These are phyloP conservation scores for Apiospora sp. DNA, from an alignment of 2,329 filamentous ascomycete species.

Conservation along the genomic window DNA sequence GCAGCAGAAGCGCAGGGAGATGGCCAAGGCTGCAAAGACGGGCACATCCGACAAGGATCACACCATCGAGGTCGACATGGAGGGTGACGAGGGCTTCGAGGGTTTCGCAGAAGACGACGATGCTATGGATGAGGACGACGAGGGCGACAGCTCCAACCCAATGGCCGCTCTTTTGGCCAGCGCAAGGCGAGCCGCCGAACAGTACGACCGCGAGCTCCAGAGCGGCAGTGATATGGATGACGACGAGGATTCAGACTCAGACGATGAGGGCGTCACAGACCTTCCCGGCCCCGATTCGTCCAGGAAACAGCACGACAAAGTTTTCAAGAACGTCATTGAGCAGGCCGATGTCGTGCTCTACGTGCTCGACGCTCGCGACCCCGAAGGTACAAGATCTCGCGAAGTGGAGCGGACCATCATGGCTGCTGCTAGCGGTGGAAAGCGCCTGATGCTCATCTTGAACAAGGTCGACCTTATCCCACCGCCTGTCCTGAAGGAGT, in stretches of 20 bases:
- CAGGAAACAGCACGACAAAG: conserved; percentile 89
- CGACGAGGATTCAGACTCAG: conserved; percentile 52
- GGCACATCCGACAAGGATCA: conserved; percentile 52
- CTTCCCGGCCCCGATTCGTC: conserved; percentile 68
- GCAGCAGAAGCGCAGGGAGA: conserved; percentile 71
- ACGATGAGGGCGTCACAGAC: conserved; percentile 56
- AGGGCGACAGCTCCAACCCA: conserved; percentile 77
- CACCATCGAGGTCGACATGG: conserved; percentile 52
- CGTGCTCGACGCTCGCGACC: conserved; percentile 90
- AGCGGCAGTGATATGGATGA: conserved; percentile 68
- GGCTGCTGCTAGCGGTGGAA: conserved; percentile 83
- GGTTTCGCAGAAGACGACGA: conserved; percentile 57
- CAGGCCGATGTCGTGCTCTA: conserved; percentile 91
- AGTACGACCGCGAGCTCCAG: conserved; percentile 73
- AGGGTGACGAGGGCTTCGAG: conserved; percentile 53
- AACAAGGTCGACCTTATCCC: conserved; percentile 97
- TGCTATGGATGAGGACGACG: conserved; percentile 63
- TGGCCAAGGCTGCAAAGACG: conserved; percentile 71
- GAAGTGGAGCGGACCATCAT: conserved; percentile 92
- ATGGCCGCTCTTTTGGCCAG: conserved; percentile 93
- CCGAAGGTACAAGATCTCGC: conserved; percentile 87
- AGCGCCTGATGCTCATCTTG: conserved; percentile 87
- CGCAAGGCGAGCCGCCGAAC: conserved; percentile 77
- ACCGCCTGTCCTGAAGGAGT: conserved; percentile 80
- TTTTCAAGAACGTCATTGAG: conserved; percentile 92